phyloP scores from a whole-genome alignment of 495 filamentous ascomycete species.

The Hypoxylon fuscum region DNA sequence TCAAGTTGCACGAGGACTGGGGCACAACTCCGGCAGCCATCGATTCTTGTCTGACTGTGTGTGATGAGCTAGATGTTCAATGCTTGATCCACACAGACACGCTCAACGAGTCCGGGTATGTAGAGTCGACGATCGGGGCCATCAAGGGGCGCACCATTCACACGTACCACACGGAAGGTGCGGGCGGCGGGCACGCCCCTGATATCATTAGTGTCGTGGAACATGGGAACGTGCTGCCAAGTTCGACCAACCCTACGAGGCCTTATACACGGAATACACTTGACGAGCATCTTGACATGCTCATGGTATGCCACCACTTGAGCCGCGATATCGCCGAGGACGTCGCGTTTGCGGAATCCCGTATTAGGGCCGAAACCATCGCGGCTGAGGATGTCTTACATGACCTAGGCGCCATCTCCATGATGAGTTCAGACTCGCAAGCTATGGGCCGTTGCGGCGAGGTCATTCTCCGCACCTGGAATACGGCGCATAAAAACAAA shows the following conservation, averaged over 20 bases:
- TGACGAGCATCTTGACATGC: slow-evolving; percentile 97
- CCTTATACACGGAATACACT: slow-evolving; percentile 94
- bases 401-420: slow-evolving; percentile 93
- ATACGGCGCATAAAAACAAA: slow-evolving; percentile 99
- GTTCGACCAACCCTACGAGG: slow-evolving; percentile 91
- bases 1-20: slow-evolving; percentile 99
- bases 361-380: slow-evolving; percentile 96
- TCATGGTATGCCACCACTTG: slow-evolving; percentile 98
- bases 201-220: slow-evolving; percentile 97
- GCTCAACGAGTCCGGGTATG: slow-evolving; percentile 96
- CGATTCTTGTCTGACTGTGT: slow-evolving; percentile 86
- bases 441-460: slow-evolving; percentile 98
- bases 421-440: slow-evolving; percentile 98
- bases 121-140: slow-evolving; percentile 88
- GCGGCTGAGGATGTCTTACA: slow-evolving; percentile 97
- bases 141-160: slow-evolving; percentile 94
- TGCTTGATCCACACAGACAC: slow-evolving; percentile 98
- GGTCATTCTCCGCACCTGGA: slow-evolving; percentile 94
- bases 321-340: slow-evolving; percentile 94
- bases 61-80: slow-evolving; percentile 91
- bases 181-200: slow-evolving; percentile 94
- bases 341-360: slow-evolving; percentile 93
- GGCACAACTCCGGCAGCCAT: slow-evolving; percentile 92
- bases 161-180: slow-evolving; percentile 98
- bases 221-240: slow-evolving; percentile 90